Evolutionary conservation across 768 basidiomycete genomes (phyloP), one percentile per base, ranked within the genome.

Genomic region (Tubosaeta brunneosetosa): DNA sequence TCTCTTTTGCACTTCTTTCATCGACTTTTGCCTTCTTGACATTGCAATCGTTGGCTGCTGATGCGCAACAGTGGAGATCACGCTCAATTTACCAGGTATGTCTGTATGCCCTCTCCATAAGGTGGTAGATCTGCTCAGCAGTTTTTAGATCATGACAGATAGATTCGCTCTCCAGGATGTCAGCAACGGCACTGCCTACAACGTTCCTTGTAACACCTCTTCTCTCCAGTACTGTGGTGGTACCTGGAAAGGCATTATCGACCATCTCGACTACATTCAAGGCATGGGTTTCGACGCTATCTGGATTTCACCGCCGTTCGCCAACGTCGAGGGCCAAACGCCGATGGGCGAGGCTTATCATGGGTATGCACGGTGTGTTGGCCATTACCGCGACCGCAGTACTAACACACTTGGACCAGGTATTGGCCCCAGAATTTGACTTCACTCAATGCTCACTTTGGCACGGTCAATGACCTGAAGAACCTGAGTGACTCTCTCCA

Each of bases 211-310:
- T 61, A 70, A 81, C 57, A 76, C 78, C 1, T 61, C 67, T 29
- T 63, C 69, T 25, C 76, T 78, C 38, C 69, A 70, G 36, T 81
- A 81, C 64, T 84, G 83, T 52, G 81, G 81, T 29, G 83, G 83
- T 6, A 78, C 79, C 2, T 83, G 79, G 77, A 64, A 71, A 49
- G 77, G 77, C 11, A 71, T 82, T 51, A 72, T 71, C 47, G 68
- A 71, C 54, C 77, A 82, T 55, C 75, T 85, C 45, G 83, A 83
- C 66, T 84, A 85, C 61, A 83, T 84, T 50, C 74, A 80, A 57
- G 72, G 71, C 54, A 80, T 84, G 79, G 82, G 82, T 32, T 83
- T 83, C 59, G 80, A 82, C 53, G 81, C 74, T 14, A 50, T 82
- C 27, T 83, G 81, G 81, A 79, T 81, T 47, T 80, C 80, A 2